Evolutionary conservation across 2,329 filamentous ascomycete species (phyloP), one percentile per base, ranked within the genome.

Genomic region (Gaeumannomyces tritici): DNA sequence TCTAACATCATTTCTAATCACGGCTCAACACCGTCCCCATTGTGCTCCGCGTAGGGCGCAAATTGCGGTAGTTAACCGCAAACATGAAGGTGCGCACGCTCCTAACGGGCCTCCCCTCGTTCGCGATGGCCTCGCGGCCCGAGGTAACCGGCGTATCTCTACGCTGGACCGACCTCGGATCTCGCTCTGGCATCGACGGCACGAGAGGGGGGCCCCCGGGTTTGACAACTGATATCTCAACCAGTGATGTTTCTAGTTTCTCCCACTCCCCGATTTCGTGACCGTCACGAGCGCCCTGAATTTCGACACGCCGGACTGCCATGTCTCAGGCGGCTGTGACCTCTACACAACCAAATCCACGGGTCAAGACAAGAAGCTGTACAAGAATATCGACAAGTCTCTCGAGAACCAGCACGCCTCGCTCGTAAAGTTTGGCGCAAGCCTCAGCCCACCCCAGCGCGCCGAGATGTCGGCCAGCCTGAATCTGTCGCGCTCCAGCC

Each of bases 301-400:
- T 73, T 98, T 98, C 80, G 91, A 95, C 70, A 97, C 93, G 1
- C 86, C 90, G 61, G 93, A 98, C 73, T 93, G 91, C 72, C 90
- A 93, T 68, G 89, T 99, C 64, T 89, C 92, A 31, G 95, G 95
- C 69, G 90, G 91, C 67, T 98, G 93, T 80, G 95, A 99, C 75
- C 83, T 98, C 24, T 99, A 97, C 80, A 98, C 93, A 12, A 97
- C 93, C 29, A 99, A 99, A 76, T 93, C 95, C 33, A 92, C 93
- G 62, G 92, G 93, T 57, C 88, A 89, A 66, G 95, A 99, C 74
- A 97, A 97, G 83, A 98, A 98, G 73, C 81, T 99, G 11, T 97
- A 97, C 81, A 96, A 93, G 76, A 90, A 89, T 72, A 98, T 99
- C 72, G 93, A 97, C 73, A 87, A 90, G 71, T 92, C 90, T 33